Conservation (phyloP, 139 green algal genomes). For the Yamagishiella unicocca region DNA sequence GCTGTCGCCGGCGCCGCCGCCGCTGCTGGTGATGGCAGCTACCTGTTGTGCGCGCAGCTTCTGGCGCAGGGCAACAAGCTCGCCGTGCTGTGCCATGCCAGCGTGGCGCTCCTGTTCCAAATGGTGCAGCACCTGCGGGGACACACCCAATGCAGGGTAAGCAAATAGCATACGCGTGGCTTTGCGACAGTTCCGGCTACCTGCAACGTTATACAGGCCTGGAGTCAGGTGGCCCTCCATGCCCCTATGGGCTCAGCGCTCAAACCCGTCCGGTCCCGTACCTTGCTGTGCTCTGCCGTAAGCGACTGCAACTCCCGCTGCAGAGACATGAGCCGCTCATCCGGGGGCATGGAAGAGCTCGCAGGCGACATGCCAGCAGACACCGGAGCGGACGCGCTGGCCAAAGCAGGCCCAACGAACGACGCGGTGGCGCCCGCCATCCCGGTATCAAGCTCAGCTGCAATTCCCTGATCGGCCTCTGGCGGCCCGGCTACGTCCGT, state of each 20-base stretch:
- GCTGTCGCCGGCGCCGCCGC: not conserved
- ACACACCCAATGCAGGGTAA: too few relatives aligned
- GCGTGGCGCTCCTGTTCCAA: slow-evolving; percentile 39
- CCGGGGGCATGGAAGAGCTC: not conserved
- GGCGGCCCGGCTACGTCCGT: too few relatives aligned
- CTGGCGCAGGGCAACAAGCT: slow-evolving; percentile 45
- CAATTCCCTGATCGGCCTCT: too few relatives aligned
- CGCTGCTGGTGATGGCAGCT: not conserved
- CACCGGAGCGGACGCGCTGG: not conserved
- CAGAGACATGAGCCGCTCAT: not conserved
- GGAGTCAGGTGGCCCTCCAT: too few relatives aligned
- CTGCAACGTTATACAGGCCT: too few relatives aligned
- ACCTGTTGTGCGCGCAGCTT: slow-evolving; percentile 9
- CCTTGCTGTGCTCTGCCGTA: slow-evolving; percentile 19
- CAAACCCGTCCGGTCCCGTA: not conserved
- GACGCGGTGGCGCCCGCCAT: too few relatives aligned
- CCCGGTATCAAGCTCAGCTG: too few relatives aligned
- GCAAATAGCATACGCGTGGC: too few relatives aligned
- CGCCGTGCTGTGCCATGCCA: slow-evolving; percentile 28
- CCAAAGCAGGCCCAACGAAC: too few relatives aligned
- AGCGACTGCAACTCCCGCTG: slow-evolving; percentile 10
- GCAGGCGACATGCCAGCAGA: not conserved
- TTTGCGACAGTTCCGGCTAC: too few relatives aligned
- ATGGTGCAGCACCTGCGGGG: slow-evolving; percentile 13
- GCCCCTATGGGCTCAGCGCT: too few relatives aligned